Base-by-base conservation (phyloP, 2,329 filamentous ascomycete species). In the Davidsoniella australis region DNA sequence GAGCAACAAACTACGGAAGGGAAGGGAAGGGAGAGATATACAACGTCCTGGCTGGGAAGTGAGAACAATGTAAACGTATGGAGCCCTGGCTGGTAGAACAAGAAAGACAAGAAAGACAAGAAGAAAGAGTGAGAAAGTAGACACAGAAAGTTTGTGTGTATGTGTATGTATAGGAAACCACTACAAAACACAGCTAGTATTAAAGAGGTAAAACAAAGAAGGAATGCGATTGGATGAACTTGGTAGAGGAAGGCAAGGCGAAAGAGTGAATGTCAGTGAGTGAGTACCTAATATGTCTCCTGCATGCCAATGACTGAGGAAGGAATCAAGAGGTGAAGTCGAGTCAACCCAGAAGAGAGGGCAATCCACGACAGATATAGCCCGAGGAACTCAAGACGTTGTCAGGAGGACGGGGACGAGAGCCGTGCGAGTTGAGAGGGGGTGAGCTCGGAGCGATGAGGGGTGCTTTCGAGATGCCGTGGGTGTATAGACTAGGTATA, bases 261-360 rank as follows among this genome's bases (percentile, higher is more conserved):
- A 46, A 46, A 38, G 44, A 46, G 38, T 46, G 44, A 46, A 46
- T 46, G 44, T 38, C 33, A 46, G 44, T 46, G 44, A 46, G 44
- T 38, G 37, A 37, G 38, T 46, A 46, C 44, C 44, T 37, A 37
- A 46, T 23, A n/a, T 24, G 44, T 33, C 29, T 48, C 29, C 40
- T 48, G 41, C 47, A 41, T 48, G 47, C 47, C 47, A 48, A 41
- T 48, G 40, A 42, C 20, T 47, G 47, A 36, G 29, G 39, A 18
- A 43, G 47, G 47, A 48, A 48, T 48, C 29, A 43, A 39, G 41
- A 36, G 12, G n/a, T 41, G 29, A 20, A 38, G 40, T 29, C 29
- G 12, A 33, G 29, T 33, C 39, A 37, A 44, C 17, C 18, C 17
- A 48, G 43, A 17, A 20, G 42, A 44, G 47, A 48, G 47, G 47